phyloP scores from a whole-genome alignment of 2,329 filamentous ascomycete species.

The Colletotrichum tamarilloi region DNA sequence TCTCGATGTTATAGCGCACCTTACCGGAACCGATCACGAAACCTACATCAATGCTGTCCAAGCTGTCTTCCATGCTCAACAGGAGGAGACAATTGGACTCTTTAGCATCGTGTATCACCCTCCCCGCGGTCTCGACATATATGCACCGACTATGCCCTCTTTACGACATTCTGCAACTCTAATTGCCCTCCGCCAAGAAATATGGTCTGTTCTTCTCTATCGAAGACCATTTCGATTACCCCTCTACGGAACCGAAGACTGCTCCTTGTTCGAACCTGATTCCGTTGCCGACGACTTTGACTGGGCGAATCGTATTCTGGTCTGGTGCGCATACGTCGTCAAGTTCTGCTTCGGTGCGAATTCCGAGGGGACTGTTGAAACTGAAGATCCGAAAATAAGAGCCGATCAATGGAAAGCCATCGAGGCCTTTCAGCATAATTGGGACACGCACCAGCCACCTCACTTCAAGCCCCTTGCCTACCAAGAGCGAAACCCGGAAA shows the following conservation, averaged over 20 bases:
- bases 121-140: neutral
- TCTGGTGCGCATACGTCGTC: conserved; percentile 71
- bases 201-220: conserved; percentile 24
- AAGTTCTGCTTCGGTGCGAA: conserved; percentile 67
- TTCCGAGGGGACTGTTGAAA: neutral
- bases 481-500: conserved; percentile 44
- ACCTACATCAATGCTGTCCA: conserved; percentile 21
- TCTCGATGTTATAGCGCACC: neutral
- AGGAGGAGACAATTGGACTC: conserved; percentile 9
- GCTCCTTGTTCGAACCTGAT: conserved; percentile 6
- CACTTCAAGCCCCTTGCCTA: conserved; percentile 67
- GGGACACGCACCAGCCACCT: conserved; percentile 58
- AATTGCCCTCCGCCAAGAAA: conserved; percentile 15
- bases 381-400: conserved; percentile 43
- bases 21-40: conserved; percentile 15
- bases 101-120: conserved; percentile 13
- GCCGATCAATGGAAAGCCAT: conserved; percentile 55
- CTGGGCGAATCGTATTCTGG: conserved; percentile 71
- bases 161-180: conserved; percentile 11
- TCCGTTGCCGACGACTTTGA: conserved; percentile 57
- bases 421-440: conserved; percentile 56
- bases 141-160: conserved; percentile 5
- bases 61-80: conserved; percentile 16
- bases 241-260: conserved; percentile 15
- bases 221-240: conserved; percentile 12